Evolutionary conservation across 352 stramenopile species (phyloP).

Genomic region (Halophytophthora polymorphica): DNA sequence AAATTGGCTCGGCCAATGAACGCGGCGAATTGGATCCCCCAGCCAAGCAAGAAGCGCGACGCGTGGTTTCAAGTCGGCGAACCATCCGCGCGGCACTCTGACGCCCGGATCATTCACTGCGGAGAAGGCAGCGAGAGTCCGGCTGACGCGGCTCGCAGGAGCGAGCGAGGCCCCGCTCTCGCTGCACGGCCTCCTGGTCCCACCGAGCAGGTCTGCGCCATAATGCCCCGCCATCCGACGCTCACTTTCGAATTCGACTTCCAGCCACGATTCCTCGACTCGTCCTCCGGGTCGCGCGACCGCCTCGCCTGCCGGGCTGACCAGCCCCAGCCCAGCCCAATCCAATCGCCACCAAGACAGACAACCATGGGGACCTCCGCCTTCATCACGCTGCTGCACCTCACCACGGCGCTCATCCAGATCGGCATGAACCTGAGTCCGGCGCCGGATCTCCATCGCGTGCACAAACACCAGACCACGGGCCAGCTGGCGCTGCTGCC

Average conservation of each 20-base stretch:
- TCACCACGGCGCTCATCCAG: constrained; percentile 29
- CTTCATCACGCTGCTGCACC: constrained; percentile 22
- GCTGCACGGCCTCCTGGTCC: not conserved
- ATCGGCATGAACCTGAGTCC: constrained; percentile 36
- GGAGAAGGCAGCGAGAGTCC: too few species aligned
- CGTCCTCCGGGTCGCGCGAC: constrained; percentile 13
- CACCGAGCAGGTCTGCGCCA: not conserved
- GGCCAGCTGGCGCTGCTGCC: constrained; percentile 36
- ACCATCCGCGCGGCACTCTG: too few species aligned
- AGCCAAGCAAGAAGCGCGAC: too few species aligned
- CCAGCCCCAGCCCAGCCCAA: constrained; percentile 5
- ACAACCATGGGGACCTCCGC: constrained; percentile 18
- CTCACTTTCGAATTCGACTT: constrained; percentile 28
- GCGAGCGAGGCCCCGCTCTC: too few species aligned
- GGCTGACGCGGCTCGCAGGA: too few species aligned
- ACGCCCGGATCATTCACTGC: too few species aligned
- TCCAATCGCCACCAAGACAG: too few species aligned
- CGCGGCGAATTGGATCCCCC: too few species aligned
- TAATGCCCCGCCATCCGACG: not conserved
- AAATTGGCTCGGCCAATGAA: too few species aligned
- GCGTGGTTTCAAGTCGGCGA: too few species aligned
- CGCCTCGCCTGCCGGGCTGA: constrained; percentile 29
- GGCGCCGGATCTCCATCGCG: constrained; percentile 21
- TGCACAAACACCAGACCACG: constrained; percentile 27
- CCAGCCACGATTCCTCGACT: constrained; percentile 19